These are phyloP conservation scores for Aleurites moluccanus DNA, from an alignment of 441 rosid genomes.

Conservation along the genomic window DNA sequence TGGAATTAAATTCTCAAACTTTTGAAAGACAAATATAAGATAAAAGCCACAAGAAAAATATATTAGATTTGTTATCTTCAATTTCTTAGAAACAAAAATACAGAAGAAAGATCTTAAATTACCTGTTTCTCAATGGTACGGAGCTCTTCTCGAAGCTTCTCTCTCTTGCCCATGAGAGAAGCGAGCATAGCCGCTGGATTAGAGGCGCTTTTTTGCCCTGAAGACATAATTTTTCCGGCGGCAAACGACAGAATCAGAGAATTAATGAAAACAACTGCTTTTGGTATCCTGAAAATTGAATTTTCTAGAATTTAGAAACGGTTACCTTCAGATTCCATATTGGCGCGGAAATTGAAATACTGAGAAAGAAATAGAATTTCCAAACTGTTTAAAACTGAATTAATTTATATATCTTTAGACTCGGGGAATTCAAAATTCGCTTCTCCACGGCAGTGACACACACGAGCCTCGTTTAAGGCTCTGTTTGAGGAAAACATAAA, in stretches of 20 bases:
- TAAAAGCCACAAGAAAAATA: too few relatives aligned
- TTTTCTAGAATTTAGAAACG: background rate
- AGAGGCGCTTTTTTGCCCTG: constrained; percentile 56
- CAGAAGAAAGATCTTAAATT: background rate
- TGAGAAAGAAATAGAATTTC: background rate
- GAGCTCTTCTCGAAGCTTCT: constrained; percentile 82
- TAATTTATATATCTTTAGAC: background rate
- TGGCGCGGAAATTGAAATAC: constrained; percentile 27
- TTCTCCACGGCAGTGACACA: background rate
- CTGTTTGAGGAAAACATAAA: background rate
- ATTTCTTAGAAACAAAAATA: background rate
- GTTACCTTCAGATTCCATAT: constrained; percentile 29
- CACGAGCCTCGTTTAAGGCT: background rate
- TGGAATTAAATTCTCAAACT: background rate
- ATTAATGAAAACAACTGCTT: background rate
- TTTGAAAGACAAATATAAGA: too few relatives aligned
- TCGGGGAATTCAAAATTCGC: background rate
- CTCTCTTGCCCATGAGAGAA: constrained; percentile 64
- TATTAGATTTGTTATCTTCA: too few relatives aligned
- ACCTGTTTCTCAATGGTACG: constrained; percentile 86
- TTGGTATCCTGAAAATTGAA: background rate
- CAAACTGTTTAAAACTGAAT: background rate
- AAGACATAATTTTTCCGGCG: background rate
- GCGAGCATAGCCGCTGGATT: constrained; percentile 72
- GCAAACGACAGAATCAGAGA: background rate